Evolutionary conservation across 257 asterid genomes (phyloP), one percentile per base, ranked within the genome.

Genomic region (Ligustrum vulgare): DNA sequence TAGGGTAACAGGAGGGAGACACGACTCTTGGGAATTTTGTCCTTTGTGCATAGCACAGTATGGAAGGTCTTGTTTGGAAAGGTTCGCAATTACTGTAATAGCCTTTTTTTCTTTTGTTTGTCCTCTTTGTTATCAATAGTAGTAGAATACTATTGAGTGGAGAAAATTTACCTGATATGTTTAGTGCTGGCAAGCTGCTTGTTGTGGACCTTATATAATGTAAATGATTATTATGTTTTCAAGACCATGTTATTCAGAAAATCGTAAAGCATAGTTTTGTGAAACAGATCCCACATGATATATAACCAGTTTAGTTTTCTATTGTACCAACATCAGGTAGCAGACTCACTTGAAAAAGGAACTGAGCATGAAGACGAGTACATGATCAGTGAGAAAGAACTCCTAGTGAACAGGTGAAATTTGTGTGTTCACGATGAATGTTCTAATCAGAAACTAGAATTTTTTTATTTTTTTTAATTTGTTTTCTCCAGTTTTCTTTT

Each of bases 321-420:
- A 36, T 71, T 23, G 3, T 64, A 28, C 60, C 22, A 41, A 54
- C 65, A 58, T 82, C 87, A 94, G 97, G 97, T 92, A 73, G 97
- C 97, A 39, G 97, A 94, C 78, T 94, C 97, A 33, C 97, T 94
- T 35, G 98, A 94, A 86, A 94, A 94, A 87, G 97, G 98, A 74
- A 94, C 97, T 8, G 98, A 94, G 84, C 98, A 94, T 72, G 97
- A 94, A 88, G 97, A 90, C 77, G 98, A 94, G 88, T 94, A 92
- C 82, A 91, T 94, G 97, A 94, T 94, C 80, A 94, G 98, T 73
- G 97, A 94, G 84, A 94, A 90, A 80, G 97, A 94, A 87, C 98
- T 94, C 76, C 88, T 94, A 70, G 96, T 94, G 77, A 92, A 94
- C 83, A 90, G 97, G 97, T 94, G 34, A 49, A 32, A 78, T 54